Conservation (phyloP, 2,329 filamentous ascomycete species). For the Alternaria sp. region DNA sequence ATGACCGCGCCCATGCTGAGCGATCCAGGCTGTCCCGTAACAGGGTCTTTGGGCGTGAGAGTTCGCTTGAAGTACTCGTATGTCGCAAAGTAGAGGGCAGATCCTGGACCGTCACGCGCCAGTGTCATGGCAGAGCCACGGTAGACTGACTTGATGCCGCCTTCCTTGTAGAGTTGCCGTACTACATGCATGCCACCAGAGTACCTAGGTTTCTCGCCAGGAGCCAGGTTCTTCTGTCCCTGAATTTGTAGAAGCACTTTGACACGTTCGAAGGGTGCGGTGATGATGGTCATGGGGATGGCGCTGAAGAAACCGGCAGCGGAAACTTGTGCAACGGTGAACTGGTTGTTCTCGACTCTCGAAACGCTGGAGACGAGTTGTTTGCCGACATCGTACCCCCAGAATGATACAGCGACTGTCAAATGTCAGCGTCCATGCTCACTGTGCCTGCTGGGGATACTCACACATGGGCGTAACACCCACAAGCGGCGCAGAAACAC, state of each 20-base stretch:
- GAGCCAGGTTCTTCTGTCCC: slow-evolving; percentile 82
- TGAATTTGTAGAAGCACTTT: slow-evolving; percentile 99
- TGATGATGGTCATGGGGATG: slow-evolving; percentile 96
- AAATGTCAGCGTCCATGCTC: slow-evolving; percentile 13
- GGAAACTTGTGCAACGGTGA: slow-evolving; percentile 86
- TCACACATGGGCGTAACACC: slow-evolving; percentile 99
- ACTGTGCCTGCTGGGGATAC: slow-evolving; percentile 51
- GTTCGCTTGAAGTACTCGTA: slow-evolving; percentile 94
- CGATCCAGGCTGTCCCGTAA: slow-evolving; percentile 74
- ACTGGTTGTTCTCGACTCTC: slow-evolving; percentile 71
- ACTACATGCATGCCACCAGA: slow-evolving; percentile 88
- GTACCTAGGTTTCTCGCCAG: slow-evolving; percentile 94
- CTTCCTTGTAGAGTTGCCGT: slow-evolving; percentile 88
- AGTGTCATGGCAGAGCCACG: slow-evolving; percentile 89
- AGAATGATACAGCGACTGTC: slow-evolving; percentile 71
- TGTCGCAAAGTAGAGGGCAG: slow-evolving; percentile 93
- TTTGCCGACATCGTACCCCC: slow-evolving; percentile 96
- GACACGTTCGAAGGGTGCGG: slow-evolving; percentile 98
- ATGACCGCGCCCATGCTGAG: slow-evolving; percentile 84
- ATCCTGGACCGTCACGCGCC: slow-evolving; percentile 90
- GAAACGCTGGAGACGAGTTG: slow-evolving; percentile 77
- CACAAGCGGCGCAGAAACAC: slow-evolving; percentile 91
- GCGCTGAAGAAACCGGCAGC: slow-evolving; percentile 93
- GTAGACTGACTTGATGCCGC: slow-evolving; percentile 90
- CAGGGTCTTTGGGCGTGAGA: slow-evolving; percentile 82